A percentile compares a stretch with the other conserved stretches of the same genome.
phyloP scores from a whole-genome alignment of 1,139 yeast genomes.

The Zygosaccharomyces pseudobailii region DNA sequence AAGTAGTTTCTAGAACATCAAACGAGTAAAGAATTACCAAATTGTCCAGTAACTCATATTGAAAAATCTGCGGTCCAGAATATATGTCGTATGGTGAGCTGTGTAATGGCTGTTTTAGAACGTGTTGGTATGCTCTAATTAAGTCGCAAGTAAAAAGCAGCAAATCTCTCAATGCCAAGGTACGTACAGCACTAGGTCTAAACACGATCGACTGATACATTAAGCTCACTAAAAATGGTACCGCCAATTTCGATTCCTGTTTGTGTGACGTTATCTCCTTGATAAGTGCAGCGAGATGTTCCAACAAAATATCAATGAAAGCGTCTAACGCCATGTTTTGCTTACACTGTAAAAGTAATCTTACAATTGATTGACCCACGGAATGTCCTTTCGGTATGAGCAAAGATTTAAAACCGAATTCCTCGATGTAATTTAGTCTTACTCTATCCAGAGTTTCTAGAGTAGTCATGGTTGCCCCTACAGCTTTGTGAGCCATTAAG shows the following conservation, averaged over 20 bases:
- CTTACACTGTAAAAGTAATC: conserved; percentile 19
- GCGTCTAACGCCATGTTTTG: conserved; percentile 22
- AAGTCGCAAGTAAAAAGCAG: conserved; percentile 26
- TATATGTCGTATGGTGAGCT: conserved; percentile 17
- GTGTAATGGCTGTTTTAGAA: conserved; percentile 25
- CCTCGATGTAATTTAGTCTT: conserved; percentile 36
- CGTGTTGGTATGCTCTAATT: conserved; percentile 24
- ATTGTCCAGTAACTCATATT: conserved; percentile 43
- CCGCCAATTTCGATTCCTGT: conserved; percentile 31
- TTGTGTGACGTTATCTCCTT: conserved; percentile 25
- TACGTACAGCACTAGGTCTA: conserved; percentile 52
- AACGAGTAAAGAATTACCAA: conserved; percentile 46
- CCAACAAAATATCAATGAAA: conserved; percentile 35
- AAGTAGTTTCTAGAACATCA: conserved; percentile 49
- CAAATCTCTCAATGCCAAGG: conserved; percentile 32
- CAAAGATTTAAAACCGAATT: conserved; percentile 35
- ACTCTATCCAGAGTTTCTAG: conserved; percentile 48
- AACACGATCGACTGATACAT: conserved; percentile 50
- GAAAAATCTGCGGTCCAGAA: conserved; percentile 30
- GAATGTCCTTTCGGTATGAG: conserved; percentile 31
- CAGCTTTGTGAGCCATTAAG: conserved; percentile 38
- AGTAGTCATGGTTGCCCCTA: conserved; percentile 48
- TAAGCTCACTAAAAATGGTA: conserved; percentile 55
- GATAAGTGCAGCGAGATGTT: conserved; percentile 35
- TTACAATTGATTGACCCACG: conserved; percentile 26